Conservation (phyloP, 345 rosid genomes). For the Lenwebbia sp. region DNA sequence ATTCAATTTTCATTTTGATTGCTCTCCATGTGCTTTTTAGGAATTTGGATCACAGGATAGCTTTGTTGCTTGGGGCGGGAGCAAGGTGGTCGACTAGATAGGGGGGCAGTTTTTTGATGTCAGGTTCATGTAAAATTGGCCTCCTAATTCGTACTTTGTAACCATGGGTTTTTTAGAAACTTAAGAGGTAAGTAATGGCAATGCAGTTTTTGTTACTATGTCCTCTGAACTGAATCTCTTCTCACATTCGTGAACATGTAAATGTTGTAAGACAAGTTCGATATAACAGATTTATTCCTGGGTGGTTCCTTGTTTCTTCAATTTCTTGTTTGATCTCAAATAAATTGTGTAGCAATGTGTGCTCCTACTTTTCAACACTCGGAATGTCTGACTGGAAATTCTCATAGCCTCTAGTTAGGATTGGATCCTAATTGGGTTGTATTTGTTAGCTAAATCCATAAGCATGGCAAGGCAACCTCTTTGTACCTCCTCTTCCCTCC, state of each 20-base stretch:
- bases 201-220: background rate
- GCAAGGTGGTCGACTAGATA: conserved; percentile 28
- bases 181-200: background rate
- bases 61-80: conserved; percentile 67
- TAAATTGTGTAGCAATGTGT: background rate
- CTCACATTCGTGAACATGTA: background rate
- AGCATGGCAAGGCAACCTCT: background rate
- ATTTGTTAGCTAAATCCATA: background rate
- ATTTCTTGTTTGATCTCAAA: background rate
- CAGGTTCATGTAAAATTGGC: background rate
- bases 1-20: background rate
- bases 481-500: background rate
- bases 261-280: background rate
- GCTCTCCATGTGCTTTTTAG: conserved; percentile 13
- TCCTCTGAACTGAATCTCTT: background rate
- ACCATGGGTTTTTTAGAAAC: background rate
- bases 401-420: background rate
- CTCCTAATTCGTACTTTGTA: background rate
- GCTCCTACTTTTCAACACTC: background rate
- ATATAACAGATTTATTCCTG: background rate
- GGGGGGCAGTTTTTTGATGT: background rate
- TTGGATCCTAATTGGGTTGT: background rate
- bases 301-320: background rate
- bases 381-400: background rate
- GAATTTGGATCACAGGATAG: conserved; percentile 97